Percentiles rank a stretch among this genome's conserved stretches.
Conservation (phyloP, 805 yeast species). For the Candida mattraensis region DNA sequence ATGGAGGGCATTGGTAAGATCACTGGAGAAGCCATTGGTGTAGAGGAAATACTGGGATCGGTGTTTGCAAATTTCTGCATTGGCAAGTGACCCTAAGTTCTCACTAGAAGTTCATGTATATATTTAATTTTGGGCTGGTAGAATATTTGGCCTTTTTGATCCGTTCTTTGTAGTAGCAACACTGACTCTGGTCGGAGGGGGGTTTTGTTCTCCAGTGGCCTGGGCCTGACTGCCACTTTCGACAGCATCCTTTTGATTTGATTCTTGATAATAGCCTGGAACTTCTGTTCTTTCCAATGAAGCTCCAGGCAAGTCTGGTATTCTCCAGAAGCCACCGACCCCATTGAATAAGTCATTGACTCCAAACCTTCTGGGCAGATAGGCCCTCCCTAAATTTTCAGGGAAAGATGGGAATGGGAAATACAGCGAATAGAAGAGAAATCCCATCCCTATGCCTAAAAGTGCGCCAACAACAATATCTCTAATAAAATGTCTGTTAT, state of each 20-base stretch:
- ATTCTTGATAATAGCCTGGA: slow-evolving; percentile 17
- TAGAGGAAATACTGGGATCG: slow-evolving; percentile 88
- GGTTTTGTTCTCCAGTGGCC: slow-evolving; percentile 4
- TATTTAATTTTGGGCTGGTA: neutral
- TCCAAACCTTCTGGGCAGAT: slow-evolving; percentile 42
- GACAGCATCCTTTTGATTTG: slow-evolving; percentile 1
- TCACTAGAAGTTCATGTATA: neutral
- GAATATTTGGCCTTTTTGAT: no score
- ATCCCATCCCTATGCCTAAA: slow-evolving; percentile 37
- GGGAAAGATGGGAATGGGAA: slow-evolving; percentile 37
- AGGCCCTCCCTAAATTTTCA: slow-evolving; percentile 39
- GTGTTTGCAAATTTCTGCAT: slow-evolving; percentile 92
- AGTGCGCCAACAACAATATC: slow-evolving; percentile 42
- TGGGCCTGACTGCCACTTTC: neutral
- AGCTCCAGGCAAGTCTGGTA: slow-evolving; percentile 33
- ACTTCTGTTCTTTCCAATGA: slow-evolving; percentile 25
- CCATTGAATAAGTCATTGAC: slow-evolving; percentile 23
- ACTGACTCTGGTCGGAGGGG: slow-evolving; percentile 12
- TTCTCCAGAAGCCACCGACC: slow-evolving; percentile 39
- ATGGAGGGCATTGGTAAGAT: slow-evolving; percentile 89
- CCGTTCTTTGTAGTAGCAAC: slow-evolving; percentile 9
- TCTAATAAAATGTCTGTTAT: slow-evolving; percentile 42
- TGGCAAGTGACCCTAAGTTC: slow-evolving; percentile 60
- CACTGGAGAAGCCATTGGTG: slow-evolving; percentile 84
- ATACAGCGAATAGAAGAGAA: slow-evolving; percentile 40